phyloP scores from a whole-genome alignment of 106 monocot species.

The Dendrobium officinale region DNA sequence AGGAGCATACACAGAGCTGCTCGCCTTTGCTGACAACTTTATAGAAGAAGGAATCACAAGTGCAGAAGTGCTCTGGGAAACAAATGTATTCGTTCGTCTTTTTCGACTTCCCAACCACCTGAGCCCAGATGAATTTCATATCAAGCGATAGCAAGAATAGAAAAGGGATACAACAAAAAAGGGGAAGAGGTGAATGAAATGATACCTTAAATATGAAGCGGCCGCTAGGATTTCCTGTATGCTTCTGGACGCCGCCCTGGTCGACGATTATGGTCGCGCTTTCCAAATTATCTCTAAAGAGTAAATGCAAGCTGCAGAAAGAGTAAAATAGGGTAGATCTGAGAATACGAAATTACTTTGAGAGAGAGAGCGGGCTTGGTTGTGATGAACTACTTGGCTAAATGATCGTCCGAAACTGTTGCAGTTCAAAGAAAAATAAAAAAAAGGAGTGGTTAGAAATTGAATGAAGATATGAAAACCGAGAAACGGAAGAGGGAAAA shows the following conservation, averaged over 20 bases:
- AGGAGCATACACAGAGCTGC: conserved; percentile 64
- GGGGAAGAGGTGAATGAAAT: background rate
- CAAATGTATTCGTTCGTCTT: conserved; percentile 87
- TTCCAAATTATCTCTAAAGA: conserved; percentile 70
- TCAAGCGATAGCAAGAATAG: background rate
- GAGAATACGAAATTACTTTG: background rate
- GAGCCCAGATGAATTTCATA: background rate
- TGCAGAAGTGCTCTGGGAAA: conserved; percentile 84
- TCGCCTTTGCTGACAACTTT: conserved; percentile 81
- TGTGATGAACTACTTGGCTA: conserved; percentile 30
- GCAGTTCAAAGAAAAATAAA: background rate
- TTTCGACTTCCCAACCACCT: conserved; percentile 91
- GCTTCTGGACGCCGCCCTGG: conserved; percentile 42
- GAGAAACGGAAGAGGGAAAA: conserved; percentile 2
- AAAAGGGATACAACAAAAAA: background rate
- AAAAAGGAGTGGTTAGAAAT: background rate
- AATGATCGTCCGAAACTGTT: conserved; percentile 51
- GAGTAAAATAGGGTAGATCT: background rate
- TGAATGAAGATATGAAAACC: background rate
- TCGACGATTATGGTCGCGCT: conserved; percentile 60
- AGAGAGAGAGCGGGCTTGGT: background rate
- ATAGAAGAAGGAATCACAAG: conserved; percentile 92
- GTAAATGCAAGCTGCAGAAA: conserved; percentile 45
- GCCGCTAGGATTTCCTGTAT: conserved; percentile 48
- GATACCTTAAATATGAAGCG: conserved; percentile 51